phyloP scores from a whole-genome alignment of 2,329 filamentous ascomycete genomes.

The Davidsoniella neocaledoniae region DNA sequence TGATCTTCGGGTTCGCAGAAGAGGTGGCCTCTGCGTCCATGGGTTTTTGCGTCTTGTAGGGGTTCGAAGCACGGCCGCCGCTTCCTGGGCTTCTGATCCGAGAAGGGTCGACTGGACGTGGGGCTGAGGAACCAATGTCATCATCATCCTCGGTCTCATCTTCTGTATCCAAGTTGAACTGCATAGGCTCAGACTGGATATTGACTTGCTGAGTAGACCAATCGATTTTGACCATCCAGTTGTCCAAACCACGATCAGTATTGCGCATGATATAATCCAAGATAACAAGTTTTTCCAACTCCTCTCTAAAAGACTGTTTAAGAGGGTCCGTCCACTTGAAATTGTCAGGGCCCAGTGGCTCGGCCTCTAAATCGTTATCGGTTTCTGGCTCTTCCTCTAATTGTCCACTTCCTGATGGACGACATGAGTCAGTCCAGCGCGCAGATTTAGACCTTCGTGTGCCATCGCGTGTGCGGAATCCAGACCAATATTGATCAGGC shows the following conservation, averaged over 20 bases:
- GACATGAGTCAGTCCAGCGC: conserved; percentile 65
- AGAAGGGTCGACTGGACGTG: conserved; percentile 35
- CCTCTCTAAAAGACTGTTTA: conserved; percentile 84
- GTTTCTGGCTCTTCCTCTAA: conserved; percentile 31
- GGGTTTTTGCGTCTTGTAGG: conserved; percentile 63
- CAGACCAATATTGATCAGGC: conserved; percentile 71
- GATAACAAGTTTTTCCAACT: conserved; percentile 92
- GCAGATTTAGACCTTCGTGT: conserved; percentile 49
- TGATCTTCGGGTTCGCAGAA: conserved; percentile 40
- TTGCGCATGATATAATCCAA: conserved; percentile 99
- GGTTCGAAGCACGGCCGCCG: conserved; percentile 33
- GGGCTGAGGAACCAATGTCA: conserved; percentile 24
- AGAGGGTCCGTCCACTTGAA: conserved; percentile 79
- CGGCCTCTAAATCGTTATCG: conserved; percentile 22
- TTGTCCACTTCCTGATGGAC: conserved; percentile 36
- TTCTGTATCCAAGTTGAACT: conserved; percentile 42
- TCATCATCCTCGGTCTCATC: conserved; percentile 27
- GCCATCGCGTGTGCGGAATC: conserved; percentile 47
- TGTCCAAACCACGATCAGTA: conserved; percentile 88
- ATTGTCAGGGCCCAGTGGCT: conserved; percentile 28
- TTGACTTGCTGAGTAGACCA: conserved; percentile 67
- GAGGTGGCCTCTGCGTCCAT: conserved; percentile 54
- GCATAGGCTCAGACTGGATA: conserved; percentile 65
- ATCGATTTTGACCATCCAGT: conserved; percentile 99
- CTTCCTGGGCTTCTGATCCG: conserved; percentile 24